A percentile compares a stretch with the other conserved stretches of the same genome.
phyloP scores from a whole-genome alignment of 768 basidiomycete genomes.

The Punctularia strigosozonata region DNA sequence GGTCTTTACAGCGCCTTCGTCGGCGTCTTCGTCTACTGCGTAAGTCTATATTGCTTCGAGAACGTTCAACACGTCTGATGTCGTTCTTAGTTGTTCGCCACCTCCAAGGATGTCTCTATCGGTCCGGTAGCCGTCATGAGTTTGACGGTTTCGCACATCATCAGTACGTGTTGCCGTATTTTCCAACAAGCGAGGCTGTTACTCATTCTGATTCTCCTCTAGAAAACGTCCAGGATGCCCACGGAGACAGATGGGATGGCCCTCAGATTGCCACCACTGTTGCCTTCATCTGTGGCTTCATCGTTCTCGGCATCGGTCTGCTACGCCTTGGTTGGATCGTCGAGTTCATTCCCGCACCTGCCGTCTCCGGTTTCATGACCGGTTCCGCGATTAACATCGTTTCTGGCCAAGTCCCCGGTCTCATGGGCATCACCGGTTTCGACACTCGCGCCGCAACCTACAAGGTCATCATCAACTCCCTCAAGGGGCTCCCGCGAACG shows the following conservation, averaged over 20 bases:
- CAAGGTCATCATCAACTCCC: conserved; percentile 82
- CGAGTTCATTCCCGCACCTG: conserved; percentile 84
- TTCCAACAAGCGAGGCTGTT: too few relatives aligned
- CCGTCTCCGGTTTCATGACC: conserved; percentile 90
- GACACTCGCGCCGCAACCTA: conserved; percentile 80
- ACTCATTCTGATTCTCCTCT: too few relatives aligned
- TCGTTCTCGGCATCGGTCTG: conserved; percentile 82
- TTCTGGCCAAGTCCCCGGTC: conserved; percentile 75
- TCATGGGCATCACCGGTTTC: conserved; percentile 83
- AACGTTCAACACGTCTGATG: neutral
- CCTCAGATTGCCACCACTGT: conserved; percentile 77
- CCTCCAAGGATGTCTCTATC: conserved; percentile 98
- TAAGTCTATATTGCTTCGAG: conserved; percentile 22
- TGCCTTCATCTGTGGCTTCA: conserved; percentile 83
- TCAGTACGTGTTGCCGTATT: too few relatives aligned
- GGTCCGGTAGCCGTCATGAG: conserved; percentile 99
- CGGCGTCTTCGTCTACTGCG: conserved; percentile 76
- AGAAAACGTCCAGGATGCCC: conserved; percentile 39
- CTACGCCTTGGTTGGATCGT: conserved; percentile 89
- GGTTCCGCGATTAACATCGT: conserved; percentile 94
- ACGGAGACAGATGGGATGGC: conserved; percentile 46
- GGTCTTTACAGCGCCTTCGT: conserved; percentile 93
- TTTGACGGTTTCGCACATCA: conserved; percentile 72
- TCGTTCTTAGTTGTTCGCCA: conserved; percentile 70
- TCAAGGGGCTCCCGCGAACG: conserved; percentile 68